These are phyloP conservation scores for Uronychia setigera DNA, from an alignment of 73 alveolate genomes.

Conservation along the genomic window DNA sequence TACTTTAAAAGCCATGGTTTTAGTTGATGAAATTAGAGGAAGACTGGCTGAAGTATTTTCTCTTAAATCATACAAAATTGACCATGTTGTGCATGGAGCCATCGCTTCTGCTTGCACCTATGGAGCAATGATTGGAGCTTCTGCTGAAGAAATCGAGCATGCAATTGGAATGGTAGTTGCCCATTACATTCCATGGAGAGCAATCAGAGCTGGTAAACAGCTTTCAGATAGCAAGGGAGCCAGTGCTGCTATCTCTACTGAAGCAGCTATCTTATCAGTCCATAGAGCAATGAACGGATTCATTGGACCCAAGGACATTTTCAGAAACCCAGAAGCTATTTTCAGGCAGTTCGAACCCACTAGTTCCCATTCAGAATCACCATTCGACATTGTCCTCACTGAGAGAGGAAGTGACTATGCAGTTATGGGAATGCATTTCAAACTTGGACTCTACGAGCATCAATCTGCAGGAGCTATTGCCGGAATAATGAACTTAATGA, in stretches of 20 bases:
- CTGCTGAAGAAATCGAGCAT: slow-evolving; percentile 84
- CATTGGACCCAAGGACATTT: slow-evolving; percentile 95
- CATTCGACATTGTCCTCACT: slow-evolving; percentile 76
- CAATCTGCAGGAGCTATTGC: slow-evolving; percentile 96
- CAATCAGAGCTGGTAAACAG: slow-evolving; percentile 93
- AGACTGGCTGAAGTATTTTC: slow-evolving; percentile 94
- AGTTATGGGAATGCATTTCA: slow-evolving; percentile 97
- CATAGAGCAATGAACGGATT: slow-evolving; percentile 92
- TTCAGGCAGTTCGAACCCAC: slow-evolving; percentile 70
- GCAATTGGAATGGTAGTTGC: slow-evolving; percentile 95
- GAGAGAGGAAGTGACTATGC: slow-evolving; percentile 79
- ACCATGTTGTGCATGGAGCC: slow-evolving; percentile 97
- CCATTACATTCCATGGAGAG: slow-evolving; percentile 96
- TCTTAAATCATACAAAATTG: slow-evolving; percentile 81
- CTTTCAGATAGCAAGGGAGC: slow-evolving; percentile 78
- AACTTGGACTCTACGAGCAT: slow-evolving; percentile 96
- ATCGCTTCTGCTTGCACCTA: slow-evolving; percentile 85
- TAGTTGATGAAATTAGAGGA: slow-evolving; percentile 97
- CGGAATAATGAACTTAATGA: slow-evolving; percentile 62
- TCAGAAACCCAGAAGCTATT: slow-evolving; percentile 95
- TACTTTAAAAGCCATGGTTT: slow-evolving; percentile 86
- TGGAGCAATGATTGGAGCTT: slow-evolving; percentile 87
- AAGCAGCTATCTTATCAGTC: slow-evolving; percentile 82
- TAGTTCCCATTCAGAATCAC: slow-evolving; percentile 62
- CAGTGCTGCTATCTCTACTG: slow-evolving; percentile 84